These are phyloP conservation scores for Erigeron philadelphicus DNA, from an alignment of 140 eudicot species.

Conservation along the genomic window DNA sequence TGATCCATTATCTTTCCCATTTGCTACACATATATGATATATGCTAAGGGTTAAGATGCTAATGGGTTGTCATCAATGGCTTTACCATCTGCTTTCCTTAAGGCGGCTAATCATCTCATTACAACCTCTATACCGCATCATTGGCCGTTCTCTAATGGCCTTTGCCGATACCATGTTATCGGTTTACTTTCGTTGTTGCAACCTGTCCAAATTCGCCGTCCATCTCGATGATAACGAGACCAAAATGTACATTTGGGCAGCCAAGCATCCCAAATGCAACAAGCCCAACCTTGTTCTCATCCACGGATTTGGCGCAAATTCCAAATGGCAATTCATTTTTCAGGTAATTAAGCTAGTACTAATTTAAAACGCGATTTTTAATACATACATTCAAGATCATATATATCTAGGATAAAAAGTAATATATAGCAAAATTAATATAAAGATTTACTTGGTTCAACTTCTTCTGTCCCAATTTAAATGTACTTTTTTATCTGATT, in stretches of 20 bases:
- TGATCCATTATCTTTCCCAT: conserved; percentile 3
- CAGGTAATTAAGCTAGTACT: conserved; percentile 26
- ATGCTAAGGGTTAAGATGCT: no score
- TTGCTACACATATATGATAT: neutral
- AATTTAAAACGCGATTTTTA: neutral
- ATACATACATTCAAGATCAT: neutral
- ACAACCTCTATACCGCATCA: neutral
- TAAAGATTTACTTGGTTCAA: no score
- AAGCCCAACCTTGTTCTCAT: conserved; percentile 51
- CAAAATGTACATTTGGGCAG: conserved; percentile 50
- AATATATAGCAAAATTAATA: no score
- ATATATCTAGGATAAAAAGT: no score
- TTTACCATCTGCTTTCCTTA: conserved; percentile 19
- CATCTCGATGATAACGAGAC: conserved; percentile 48
- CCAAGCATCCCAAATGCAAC: conserved; percentile 26
- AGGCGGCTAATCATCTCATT: conserved; percentile 21
- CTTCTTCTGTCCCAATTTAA: no score
- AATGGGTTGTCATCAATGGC: neutral
- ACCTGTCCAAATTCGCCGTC: conserved; percentile 37
- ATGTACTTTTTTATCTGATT: no score
- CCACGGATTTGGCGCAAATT: conserved; percentile 68
- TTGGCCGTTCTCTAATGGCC: conserved; percentile 28
- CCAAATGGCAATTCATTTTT: conserved; percentile 58
- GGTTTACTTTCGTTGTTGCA: conserved; percentile 38
- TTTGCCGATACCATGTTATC: conserved; percentile 38